These are phyloP conservation scores for Salix exigua DNA, from an alignment of 345 rosid genomes.

Conservation along the genomic window DNA sequence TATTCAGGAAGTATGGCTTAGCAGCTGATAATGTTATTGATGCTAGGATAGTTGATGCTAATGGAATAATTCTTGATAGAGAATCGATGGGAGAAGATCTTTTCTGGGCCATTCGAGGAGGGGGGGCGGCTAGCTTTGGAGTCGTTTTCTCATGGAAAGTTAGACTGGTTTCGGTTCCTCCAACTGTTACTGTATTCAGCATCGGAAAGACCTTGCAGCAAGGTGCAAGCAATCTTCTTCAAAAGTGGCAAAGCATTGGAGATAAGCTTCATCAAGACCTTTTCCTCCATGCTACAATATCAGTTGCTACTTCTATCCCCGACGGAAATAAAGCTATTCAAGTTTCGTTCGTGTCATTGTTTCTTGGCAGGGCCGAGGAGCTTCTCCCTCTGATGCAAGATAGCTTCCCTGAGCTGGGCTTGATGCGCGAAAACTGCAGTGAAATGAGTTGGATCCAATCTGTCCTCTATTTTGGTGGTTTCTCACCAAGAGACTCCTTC, in stretches of 20 bases:
- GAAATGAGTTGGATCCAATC: constrained; percentile 18
- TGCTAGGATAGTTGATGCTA: constrained; percentile 10
- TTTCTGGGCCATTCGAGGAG: constrained; percentile 22
- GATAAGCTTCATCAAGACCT: constrained; percentile 6
- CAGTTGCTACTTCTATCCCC: neutral
- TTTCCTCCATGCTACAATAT: constrained; percentile 1
- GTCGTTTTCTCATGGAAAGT: constrained; percentile 13
- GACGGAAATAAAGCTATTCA: neutral
- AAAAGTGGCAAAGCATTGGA: constrained; percentile 12
- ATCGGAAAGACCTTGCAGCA: neutral
- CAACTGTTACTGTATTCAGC: constrained; percentile 1
- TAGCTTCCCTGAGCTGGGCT: constrained; percentile 12
- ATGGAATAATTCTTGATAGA: constrained; percentile 8
- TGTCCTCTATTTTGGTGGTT: neutral
- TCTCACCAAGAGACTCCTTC: neutral
- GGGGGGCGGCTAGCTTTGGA: constrained; percentile 19
- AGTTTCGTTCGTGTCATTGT: neutral
- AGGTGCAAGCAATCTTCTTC: neutral
- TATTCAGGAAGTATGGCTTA: constrained; percentile 6
- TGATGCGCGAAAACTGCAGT: neutral
- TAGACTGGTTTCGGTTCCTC: constrained; percentile 8
- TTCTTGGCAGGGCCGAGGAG: neutral
- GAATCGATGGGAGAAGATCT: constrained; percentile 21
- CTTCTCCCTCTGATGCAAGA: constrained; percentile 7
- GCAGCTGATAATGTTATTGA: constrained; percentile 10